Percentiles rank a stretch among this genome's conserved stretches.
Conservation (phyloP, 495 filamentous ascomycete genomes). For the Neurospora sp. region DNA sequence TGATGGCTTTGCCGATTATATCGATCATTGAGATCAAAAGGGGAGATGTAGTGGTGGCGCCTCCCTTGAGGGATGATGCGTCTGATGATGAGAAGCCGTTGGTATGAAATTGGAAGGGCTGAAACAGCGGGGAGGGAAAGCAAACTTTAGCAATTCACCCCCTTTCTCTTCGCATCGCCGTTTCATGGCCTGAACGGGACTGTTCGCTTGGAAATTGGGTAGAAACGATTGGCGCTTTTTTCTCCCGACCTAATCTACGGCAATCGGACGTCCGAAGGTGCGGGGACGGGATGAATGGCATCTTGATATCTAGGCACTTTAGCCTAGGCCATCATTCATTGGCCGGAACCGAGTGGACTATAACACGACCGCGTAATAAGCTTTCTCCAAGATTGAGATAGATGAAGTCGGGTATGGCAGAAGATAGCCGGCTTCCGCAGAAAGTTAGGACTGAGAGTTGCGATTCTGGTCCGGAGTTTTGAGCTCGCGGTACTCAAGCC, state of each 20-base stretch:
- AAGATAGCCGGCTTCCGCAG: not conserved
- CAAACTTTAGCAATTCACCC: not conserved
- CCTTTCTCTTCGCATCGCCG: not conserved
- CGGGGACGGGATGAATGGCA: not conserved
- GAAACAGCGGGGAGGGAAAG: not conserved
- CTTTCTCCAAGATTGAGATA: not conserved
- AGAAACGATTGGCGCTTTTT: fast-evolving
- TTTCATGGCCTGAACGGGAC: not conserved
- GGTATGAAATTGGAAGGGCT: not conserved
- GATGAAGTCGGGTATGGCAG: not conserved
- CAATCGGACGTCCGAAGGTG: not conserved
- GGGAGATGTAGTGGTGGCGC: constrained; percentile 39
- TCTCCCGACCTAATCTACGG: not conserved
- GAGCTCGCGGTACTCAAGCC: not conserved
- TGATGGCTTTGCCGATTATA: constrained; percentile 44
- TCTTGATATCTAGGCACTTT: not conserved
- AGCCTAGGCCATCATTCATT: not conserved
- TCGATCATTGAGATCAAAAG: constrained; percentile 45
- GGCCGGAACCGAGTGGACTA: not conserved
- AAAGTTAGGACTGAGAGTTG: not conserved
- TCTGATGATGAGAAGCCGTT: constrained; percentile 17
- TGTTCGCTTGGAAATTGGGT: not conserved
- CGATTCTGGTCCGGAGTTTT: not conserved
- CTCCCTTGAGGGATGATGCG: constrained; percentile 22
- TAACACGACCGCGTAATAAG: not conserved